These are phyloP conservation scores for Hemisphaericaspora xylofermentans DNA, from an alignment of 1,139 yeast genomes.

Conservation along the genomic window DNA sequence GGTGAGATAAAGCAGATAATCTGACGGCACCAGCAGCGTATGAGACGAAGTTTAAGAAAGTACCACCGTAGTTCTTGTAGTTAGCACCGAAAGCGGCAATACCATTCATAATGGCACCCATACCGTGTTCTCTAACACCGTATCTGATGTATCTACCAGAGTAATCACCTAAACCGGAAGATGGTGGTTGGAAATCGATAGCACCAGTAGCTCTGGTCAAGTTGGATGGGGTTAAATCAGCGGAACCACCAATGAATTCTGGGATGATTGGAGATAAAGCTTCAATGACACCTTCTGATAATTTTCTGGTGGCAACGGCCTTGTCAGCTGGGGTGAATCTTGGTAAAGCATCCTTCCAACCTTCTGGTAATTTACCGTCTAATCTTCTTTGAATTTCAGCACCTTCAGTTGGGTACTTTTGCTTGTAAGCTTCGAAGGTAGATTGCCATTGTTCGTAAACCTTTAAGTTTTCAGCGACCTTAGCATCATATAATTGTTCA, in stretches of 20 bases:
- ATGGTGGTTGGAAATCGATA: slow-evolving; percentile 91
- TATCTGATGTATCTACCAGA: slow-evolving; percentile 94
- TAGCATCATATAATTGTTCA: slow-evolving; percentile 61
- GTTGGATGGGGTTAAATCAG: slow-evolving; percentile 97
- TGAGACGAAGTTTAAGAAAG: slow-evolving; percentile 97
- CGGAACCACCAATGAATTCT: slow-evolving; percentile 96
- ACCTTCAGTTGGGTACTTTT: slow-evolving; percentile 77
- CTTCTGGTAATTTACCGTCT: slow-evolving; percentile 75
- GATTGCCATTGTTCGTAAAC: slow-evolving; percentile 75
- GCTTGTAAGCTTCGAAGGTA: slow-evolving; percentile 58
- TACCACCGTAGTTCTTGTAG: slow-evolving; percentile 93
- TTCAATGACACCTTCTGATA: slow-evolving; percentile 79
- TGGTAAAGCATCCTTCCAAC: slow-evolving; percentile 83
- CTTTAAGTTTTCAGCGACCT: slow-evolving; percentile 57
- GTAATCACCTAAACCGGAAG: slow-evolving; percentile 80
- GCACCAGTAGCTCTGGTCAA: slow-evolving; percentile 87
- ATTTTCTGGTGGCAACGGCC: slow-evolving; percentile 92
- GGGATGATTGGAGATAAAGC: slow-evolving; percentile 69
- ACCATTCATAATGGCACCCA: slow-evolving; percentile 99
- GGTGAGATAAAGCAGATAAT: slow-evolving; percentile 90
- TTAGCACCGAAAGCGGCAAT: slow-evolving; percentile 93
- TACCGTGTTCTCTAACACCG: slow-evolving; percentile 99
- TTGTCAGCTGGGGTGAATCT: slow-evolving; percentile 72
- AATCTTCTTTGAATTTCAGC: slow-evolving; percentile 83
- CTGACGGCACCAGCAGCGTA: slow-evolving; percentile 98